Evolutionary conservation across 768 basidiomycete genomes (phyloP), one percentile per base, ranked within the genome.

Genomic region (Cystobasidium tubakii): DNA sequence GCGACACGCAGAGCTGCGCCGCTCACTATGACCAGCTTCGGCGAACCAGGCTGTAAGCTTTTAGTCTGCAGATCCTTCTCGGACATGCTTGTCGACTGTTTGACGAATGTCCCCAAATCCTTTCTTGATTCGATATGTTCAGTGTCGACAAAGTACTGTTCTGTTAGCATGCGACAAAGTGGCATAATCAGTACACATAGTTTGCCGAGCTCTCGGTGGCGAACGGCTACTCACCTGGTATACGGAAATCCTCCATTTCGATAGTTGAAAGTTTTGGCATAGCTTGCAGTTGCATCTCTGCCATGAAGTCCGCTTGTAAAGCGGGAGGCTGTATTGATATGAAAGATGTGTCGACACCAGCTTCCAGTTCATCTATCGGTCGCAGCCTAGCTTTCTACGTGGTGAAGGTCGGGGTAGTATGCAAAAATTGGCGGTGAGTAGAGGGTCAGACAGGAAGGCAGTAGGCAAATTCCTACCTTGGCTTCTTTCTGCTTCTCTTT

Each of bases 1-100:
- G 88, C 88, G n/a, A 92, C 93, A 64, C 95, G 86, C 42, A 97
- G 84, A 2, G 95, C 95, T n/a, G 93, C 91, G 31, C 88, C 87
- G 19, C 91, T 86, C 55, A 98, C 81, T 79, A 92, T 90, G 15
- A 99, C 82, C 53, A 96, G 83, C 1, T 91, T 91, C 1, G 95
- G 95, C 44, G 91, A 86, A n/a, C 92, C 92, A 73, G 85, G 86
- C 60, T 84, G 83, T 79, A 90, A 91, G 19, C 21, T 19, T 34
- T 29, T 53, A 13, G 31, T 31, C 42, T 71, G 53, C 21, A 71
- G 39, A 3, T 71, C 55, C 17, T 55, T 44, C 54, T 36, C 33
- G 29, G 17, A 31, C 3, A 71, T 13, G 25, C 55, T 36, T 19
- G 69, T 57, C 7, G 69, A 23, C 29, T 23, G 31, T 23, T 33